These are phyloP conservation scores for Coemansia sp. DNA, from an alignment of 192 early-diverging fungal species.

Conservation along the genomic window DNA sequence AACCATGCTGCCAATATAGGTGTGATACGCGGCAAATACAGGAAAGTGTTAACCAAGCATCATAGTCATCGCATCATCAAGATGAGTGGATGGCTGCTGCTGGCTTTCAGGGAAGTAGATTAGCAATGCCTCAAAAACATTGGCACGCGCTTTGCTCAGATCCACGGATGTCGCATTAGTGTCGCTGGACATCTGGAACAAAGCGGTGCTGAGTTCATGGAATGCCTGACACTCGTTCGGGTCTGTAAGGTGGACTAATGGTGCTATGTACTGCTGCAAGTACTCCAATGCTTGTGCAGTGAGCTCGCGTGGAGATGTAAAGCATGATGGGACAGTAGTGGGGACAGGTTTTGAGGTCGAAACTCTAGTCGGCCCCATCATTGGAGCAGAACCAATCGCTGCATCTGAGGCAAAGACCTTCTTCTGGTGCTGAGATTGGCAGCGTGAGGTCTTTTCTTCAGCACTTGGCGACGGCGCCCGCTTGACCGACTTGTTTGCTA, in stretches of 20 bases:
- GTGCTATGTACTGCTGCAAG: conserved; percentile 69
- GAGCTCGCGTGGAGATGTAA: not conserved
- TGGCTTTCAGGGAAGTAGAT: conserved; percentile 33
- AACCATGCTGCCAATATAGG: too few species aligned
- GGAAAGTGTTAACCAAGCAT: conserved; percentile 7
- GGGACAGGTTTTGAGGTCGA: not conserved
- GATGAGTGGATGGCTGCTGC: conserved; percentile 30
- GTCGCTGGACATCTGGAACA: conserved; percentile 31
- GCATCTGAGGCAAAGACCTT: conserved; percentile 3
- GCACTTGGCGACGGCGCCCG: conserved; percentile 8
- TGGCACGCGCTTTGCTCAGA: conserved; percentile 25
- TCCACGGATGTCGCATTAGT: conserved; percentile 1
- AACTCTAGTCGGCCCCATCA: not conserved
- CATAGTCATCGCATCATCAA: conserved; percentile 19
- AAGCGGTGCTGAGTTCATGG: conserved; percentile 48
- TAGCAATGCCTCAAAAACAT: conserved; percentile 42
- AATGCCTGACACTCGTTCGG: conserved; percentile 35
- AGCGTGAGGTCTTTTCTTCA: conserved; percentile 3
- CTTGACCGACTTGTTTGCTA: conserved; percentile 8
- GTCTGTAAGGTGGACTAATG: conserved; percentile 66
- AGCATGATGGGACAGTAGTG: not conserved
- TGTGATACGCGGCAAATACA: not conserved
- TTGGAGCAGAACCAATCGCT: too few species aligned
- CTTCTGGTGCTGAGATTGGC: conserved; percentile 20
- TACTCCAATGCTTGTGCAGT: conserved; percentile 70